Evolutionary conservation across 179 eudicot species (phyloP), one percentile per base, ranked within the genome.

Genomic region (Actinidia chinensis): DNA sequence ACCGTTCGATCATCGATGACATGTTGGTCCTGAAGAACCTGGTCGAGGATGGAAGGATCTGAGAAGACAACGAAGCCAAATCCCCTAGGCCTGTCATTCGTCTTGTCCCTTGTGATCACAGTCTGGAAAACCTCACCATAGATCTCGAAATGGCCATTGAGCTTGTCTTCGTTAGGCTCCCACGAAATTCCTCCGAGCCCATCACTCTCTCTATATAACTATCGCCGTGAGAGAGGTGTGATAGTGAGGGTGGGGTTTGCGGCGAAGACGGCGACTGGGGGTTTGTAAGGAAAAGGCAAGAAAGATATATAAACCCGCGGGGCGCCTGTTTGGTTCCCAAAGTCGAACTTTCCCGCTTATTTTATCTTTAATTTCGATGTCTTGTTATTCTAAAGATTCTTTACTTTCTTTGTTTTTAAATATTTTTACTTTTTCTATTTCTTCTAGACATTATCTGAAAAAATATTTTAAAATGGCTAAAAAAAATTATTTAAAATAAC

Each of bases 131-230:
- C 92, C 18, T 94, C 90, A 7, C 98, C 97, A 67, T 88, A 94
- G 40, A 79, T 81, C 14, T 84, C 85, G 70, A 94, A 94, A 65
- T 90, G 83, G 7, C 92, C 97, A 74, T 79, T 88, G 1, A 94
- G 84, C 81, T 84, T 92, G 6, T 88, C 90, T 71, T 94, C 98
- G 0, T 73, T 42, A 7, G 98, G 92, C 51, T 94, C 98, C 95
- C 95, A 94, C 71, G 97, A 90, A 18, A 94, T 94, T 54, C 98
- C 98, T 4, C 98, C 68, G 93, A 88, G 63, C 89, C 95, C 98
- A 92, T 92, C 47, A 15, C 56, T 71, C 18, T 60, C 70, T 46
- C 75, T 51, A 28, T 58, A 47, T 0, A 51, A 43, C 42, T 23
- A 1, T 33, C 8, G 56, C 17, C 0, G 18, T 5, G 0, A 17